Base-by-base conservation (phyloP, 164 flowering plant genomes). In the Sextonia rubra region DNA sequence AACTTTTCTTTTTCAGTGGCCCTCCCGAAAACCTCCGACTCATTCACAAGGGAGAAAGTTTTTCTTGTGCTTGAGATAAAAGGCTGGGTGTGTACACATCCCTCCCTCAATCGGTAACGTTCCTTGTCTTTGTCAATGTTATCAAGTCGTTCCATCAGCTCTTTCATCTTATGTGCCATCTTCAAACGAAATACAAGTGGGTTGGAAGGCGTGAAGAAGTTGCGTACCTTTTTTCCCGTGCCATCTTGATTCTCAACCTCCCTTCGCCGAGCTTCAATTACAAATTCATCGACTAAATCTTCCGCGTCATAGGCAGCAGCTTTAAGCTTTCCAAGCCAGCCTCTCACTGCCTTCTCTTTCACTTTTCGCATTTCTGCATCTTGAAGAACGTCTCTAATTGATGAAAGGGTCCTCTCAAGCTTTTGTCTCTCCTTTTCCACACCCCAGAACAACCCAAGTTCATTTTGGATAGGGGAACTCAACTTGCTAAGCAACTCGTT, bases 171-270 rank as follows among this genome's bases (percentile, higher is more conserved):
- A 66, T 7, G 12, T 44, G 20, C 25, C 24, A 66, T 44, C 14
- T 22, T 32, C 2, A n/a, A 11, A 12, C 17, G 55, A 66, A 37
- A n/a, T 44, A 8, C 26, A 5, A 66, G 24, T 22, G 69, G 24
- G 25, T 66, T 66, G 2, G 55, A 44, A 61, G 47, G 9, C 9
- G 47, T 29, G 30, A 70, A n/a, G 49, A 70, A 70, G 20, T 8
- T 47, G 37, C 67, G 17, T 47, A 71, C 73, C 73, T 63, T 71
- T 8, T 71, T 49, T 6, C 22, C 30, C 8, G 2, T 23, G 32
- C 23, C 25, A 7, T 4, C 25, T 25, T 56, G 32, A 32, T 12
- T n/a, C 26, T 27, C 69, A 20, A 1, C 52, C 23, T 22, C 55
- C 25, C 9, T 12, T 1, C 47, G 64, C 1, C 58, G 17, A 4